Conservation (phyloP, 2,329 filamentous ascomycete species). For the Fusarium subglutinans region DNA sequence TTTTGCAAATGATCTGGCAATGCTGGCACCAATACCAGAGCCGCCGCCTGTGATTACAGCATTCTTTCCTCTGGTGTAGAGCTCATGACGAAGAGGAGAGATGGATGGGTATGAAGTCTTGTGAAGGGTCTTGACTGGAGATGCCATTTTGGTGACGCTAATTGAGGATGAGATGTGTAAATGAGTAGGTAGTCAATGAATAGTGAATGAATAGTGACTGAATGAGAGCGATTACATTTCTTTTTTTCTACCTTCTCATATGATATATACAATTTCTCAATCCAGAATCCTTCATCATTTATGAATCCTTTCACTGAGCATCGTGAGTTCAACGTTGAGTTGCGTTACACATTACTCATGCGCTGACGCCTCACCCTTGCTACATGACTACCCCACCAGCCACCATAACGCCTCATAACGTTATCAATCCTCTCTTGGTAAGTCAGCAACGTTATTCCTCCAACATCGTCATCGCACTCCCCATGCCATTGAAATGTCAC, state of each 20-base stretch:
- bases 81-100: conserved; percentile 46
- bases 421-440: conserved; percentile 4
- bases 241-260: accelerated
- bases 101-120: conserved; percentile 45
- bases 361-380: not conserved
- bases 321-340: conserved; percentile 10
- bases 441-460: conserved; percentile 21
- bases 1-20: conserved; percentile 64
- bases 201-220: not conserved
- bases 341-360: conserved; percentile 11
- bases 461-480: not conserved
- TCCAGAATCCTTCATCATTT: not conserved
- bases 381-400: conserved; percentile 10
- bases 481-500: conserved; percentile 20
- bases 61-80: conserved; percentile 53
- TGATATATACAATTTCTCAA: not conserved
- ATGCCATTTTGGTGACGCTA: conserved; percentile 1
- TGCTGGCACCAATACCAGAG: conserved; percentile 69
- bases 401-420: conserved; percentile 22
- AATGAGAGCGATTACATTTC: not conserved
- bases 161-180: too few species aligned
- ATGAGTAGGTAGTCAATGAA: not conserved
- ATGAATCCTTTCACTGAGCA: not conserved
- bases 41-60: conserved; percentile 73
- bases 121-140: conserved; percentile 22